Base-by-base conservation (phyloP, 2,329 filamentous ascomycete genomes). In the Pseudogymnoascus sp. region DNA sequence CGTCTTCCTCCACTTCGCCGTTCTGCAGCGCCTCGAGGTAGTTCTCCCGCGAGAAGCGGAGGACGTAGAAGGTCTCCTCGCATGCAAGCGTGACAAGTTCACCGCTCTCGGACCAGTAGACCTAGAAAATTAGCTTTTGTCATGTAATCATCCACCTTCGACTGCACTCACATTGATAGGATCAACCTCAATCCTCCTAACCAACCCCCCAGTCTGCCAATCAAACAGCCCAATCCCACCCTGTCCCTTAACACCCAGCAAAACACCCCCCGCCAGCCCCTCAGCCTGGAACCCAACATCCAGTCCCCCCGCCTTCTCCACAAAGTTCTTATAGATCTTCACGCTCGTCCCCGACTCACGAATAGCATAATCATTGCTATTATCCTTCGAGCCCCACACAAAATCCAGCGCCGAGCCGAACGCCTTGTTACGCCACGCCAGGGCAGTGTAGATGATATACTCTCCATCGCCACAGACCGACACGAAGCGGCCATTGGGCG, bases 311-410 rank as follows among this genome's bases (percentile, higher is more conserved):
- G 82, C 77, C 76, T 95, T 93, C 74, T 97, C 94, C 67, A 92
- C 88, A 78, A 99, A 97, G 76, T 97, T 97, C 76, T 94, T 93
- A 82, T 94, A 97, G 36, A 97, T 86, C 80, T 97, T 97, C 70
- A 99, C 91, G 70, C 89, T 96, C 57, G 93, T 96, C 28, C 89
- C 78, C 4, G 92, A 97, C 76, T 99, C 94, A 36, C 94, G 88
- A 68, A 99, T 97, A 38, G 94, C 94, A 71, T 96, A 97, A 74
- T 99, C 94, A 74, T 97, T 97, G 77, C 91, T 96, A 76, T 97
- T 96, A 62, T 97, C 93, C 76, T 96, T 97, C 47, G 90, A 90
- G 0, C 89, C 93, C 94, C 94, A 99, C 9, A 90, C 92, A 73
- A 99, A 99, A 76, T 99, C 94, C 59, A 97, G 78, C 6, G 93